phyloP scores from a whole-genome alignment of 805 yeast genomes.

The Zygoascus biomembranicola region DNA sequence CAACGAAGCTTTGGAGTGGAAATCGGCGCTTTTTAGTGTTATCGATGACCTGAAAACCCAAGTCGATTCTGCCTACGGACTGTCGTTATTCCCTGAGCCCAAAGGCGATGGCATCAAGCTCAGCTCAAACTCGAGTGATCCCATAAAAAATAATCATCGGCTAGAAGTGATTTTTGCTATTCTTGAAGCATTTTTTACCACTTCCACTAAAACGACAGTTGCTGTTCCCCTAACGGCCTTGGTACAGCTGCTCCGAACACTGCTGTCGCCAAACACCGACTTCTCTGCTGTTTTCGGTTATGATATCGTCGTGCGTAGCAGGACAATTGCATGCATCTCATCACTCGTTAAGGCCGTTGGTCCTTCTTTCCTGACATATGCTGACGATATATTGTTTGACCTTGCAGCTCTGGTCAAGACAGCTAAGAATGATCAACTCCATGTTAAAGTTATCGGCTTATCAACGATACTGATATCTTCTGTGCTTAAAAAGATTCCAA shows the following conservation, averaged over 20 bases:
- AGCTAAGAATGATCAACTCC: background rate
- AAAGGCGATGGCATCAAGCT: background rate
- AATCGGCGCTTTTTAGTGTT: conserved; percentile 38
- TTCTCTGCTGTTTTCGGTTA: background rate
- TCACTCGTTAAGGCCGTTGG: background rate
- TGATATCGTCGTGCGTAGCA: background rate
- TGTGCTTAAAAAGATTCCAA: conserved; percentile 4
- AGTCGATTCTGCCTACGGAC: background rate
- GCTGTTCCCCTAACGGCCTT: conserved; percentile 57
- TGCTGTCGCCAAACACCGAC: background rate
- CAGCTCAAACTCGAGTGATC: background rate
- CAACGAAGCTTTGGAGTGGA: conserved; percentile 41
- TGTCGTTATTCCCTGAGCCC: background rate
- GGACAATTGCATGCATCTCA: background rate
- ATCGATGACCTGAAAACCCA: conserved; percentile 10
- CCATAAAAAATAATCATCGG: background rate
- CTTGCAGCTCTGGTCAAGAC: background rate
- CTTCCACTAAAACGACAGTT: conserved; percentile 48
- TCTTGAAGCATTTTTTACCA: conserved; percentile 38
- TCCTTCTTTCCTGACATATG: conserved; percentile 5
- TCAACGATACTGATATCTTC: background rate
- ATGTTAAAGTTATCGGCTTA: background rate
- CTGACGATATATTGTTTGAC: background rate
- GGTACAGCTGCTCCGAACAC: conserved; percentile 31
- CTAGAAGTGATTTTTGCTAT: conserved; percentile 20